A percentile compares a stretch with the other conserved stretches of the same genome.
These are phyloP conservation scores for Globisporangium acanthophoron DNA, from an alignment of 352 stramenopile genomes.

Conservation along the genomic window DNA sequence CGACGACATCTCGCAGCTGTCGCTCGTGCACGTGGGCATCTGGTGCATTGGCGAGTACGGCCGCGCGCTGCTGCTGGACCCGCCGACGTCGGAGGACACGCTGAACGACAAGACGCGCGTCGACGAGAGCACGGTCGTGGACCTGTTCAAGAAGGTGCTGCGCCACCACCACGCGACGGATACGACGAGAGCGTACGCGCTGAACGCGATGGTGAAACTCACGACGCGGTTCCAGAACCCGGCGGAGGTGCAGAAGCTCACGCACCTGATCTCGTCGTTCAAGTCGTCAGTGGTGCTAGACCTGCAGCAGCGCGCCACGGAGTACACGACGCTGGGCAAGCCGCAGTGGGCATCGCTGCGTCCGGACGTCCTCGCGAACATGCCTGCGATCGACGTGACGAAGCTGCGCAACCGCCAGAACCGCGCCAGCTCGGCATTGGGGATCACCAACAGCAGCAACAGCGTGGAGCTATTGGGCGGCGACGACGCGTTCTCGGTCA, in stretches of 20 bases:
- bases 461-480: constrained; percentile 72
- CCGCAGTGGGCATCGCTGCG: constrained; percentile 64
- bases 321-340: constrained; percentile 92
- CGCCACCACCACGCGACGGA: constrained; percentile 78
- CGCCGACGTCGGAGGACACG: constrained; percentile 53
- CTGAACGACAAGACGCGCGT: constrained; percentile 61
- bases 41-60: constrained; percentile 99
- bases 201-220: constrained; percentile 94
- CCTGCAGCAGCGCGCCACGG: constrained; percentile 95
- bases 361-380: constrained; percentile 88
- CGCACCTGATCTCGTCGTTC: constrained; percentile 88
- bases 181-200: constrained; percentile 72
- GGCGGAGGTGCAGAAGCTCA: constrained; percentile 65
- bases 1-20: constrained; percentile 93
- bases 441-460: constrained; percentile 2
- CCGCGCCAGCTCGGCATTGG: constrained; percentile 33
- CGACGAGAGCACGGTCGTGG: constrained; percentile 59
- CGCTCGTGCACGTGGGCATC: constrained; percentile 96
- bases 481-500: constrained; percentile 22
- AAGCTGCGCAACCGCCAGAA: constrained; percentile 71
- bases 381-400: constrained; percentile 92
- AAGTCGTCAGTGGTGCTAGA: constrained; percentile 92
- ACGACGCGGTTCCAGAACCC: constrained; percentile 86
- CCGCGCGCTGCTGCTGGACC: constrained; percentile 80
- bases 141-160: constrained; percentile 78